A percentile compares a stretch with the other conserved stretches of the same genome.
Evolutionary conservation across 116 monocot genomes (phyloP).

Genomic region (Phalaenopsis hybrid): DNA sequence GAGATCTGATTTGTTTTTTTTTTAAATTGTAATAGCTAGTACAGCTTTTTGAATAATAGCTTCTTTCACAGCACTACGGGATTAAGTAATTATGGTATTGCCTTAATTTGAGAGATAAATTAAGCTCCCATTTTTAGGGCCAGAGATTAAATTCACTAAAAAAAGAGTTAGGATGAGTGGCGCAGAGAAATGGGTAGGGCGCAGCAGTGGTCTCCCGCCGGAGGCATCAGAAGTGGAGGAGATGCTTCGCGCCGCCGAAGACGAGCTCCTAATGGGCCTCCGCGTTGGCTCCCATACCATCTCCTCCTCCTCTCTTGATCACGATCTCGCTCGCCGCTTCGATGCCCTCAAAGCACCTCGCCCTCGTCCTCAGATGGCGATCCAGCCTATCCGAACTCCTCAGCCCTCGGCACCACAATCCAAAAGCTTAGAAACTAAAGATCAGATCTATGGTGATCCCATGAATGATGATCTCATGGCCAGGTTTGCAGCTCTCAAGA

Average conservation of each 20-base stretch:
- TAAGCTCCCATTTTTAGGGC: no score
- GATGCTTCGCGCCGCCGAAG: slow-evolving; percentile 64
- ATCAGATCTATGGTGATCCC: slow-evolving; percentile 7
- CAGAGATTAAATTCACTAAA: no score
- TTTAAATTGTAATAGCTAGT: no score
- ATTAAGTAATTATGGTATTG: no score
- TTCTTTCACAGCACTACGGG: no score
- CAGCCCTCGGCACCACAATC: neutral
- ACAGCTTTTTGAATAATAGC: no score
- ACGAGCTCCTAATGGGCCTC: slow-evolving; percentile 59
- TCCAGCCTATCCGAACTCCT: neutral
- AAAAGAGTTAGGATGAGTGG: slow-evolving; percentile 8
- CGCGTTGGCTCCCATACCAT: slow-evolving; percentile 32
- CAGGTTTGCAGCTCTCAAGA: slow-evolving; percentile 64
- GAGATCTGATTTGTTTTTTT: no score
- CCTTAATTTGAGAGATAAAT: no score
- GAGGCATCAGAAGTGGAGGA: slow-evolving; percentile 47
- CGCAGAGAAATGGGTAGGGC: neutral
- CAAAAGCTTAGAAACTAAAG: neutral
- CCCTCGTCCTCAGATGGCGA: neutral
- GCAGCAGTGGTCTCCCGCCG: neutral
- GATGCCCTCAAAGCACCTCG: slow-evolving; percentile 48
- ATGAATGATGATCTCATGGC: slow-evolving; percentile 37
- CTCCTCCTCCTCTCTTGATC: slow-evolving; percentile 35
- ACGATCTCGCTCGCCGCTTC: slow-evolving; percentile 64